Evolutionary conservation across 495 filamentous ascomycete genomes (phyloP), one percentile per base, ranked within the genome.

Genomic region (Daldinia childiae): DNA sequence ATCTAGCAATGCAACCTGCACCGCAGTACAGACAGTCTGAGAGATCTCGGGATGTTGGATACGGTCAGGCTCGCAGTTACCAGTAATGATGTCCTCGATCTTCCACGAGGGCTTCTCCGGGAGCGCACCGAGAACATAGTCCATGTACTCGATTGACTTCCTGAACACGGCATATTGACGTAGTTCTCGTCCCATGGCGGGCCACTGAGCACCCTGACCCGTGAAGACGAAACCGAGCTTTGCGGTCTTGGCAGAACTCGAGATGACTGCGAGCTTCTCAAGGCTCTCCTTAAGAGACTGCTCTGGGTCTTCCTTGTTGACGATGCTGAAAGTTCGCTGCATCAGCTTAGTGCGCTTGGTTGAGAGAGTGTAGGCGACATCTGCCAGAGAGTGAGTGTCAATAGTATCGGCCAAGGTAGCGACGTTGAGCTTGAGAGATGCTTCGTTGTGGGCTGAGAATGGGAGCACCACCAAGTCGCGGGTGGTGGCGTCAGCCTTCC

Each of bases 1-100:
- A 1, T 87, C 79, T 0, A 88, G 84, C 7, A 91, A 64, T 0
- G 83, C 82, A 11, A 88, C 79, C 67, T 88, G 84, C 1, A 88
- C 60, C 2, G 81, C 81, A 8, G 83, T 84, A 64, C 62, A 90
- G 17, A 73, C 79, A 12, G 83, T 76, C 32, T 85, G 83, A 24
- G 80, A 81, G 24, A 80, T 61, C 64, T 74, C 57, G 3, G 79
- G 73, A 11, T 79, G 62, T 21, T 79, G 77, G 39, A 85, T 78
- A 4, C 71, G 64, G 9, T 36, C 30, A 9, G 54, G 27, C 27
- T 32, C 54, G 30, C 29, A 58, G 30, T 32, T 12, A 6, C 30
- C 29, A 1, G 30, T 21, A 36, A 58, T n/a, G n/a, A 58, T 36
- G 17, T 58, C 54, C 54, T 58, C 30, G 17, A 58, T 58, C 19